Evolutionary conservation across 2,329 filamentous ascomycete genomes (phyloP).

Genomic region (Lachnellula cervina): DNA sequence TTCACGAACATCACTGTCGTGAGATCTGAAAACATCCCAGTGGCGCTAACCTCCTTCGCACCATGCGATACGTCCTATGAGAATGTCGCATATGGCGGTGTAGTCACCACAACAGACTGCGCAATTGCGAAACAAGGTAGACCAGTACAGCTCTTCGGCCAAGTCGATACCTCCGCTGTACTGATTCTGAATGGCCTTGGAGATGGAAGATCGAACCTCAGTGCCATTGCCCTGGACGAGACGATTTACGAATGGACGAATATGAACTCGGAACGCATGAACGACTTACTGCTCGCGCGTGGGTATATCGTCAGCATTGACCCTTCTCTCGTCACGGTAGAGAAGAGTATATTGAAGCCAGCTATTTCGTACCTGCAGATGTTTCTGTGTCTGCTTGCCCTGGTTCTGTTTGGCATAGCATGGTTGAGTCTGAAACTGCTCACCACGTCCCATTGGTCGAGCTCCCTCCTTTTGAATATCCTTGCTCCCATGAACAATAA

Average conservation of each 20-base stretch:
- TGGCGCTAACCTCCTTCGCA: neutral
- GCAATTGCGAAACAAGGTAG: neutral
- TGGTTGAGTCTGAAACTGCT: neutral
- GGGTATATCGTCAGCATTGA: constrained; percentile 1
- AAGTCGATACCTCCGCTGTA: constrained; percentile 2
- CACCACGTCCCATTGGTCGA: constrained; percentile 1
- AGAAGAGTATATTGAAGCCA: neutral
- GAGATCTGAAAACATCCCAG: neutral
- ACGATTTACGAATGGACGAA: neutral
- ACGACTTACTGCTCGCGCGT: neutral
- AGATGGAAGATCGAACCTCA: constrained; percentile 1
- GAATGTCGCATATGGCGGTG: constrained; percentile 3
- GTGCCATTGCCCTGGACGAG: neutral
- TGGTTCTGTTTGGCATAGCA: neutral
- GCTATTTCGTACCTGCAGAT: constrained; percentile 5
- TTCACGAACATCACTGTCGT: constrained; percentile 3
- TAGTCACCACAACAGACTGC: constrained; percentile 1
- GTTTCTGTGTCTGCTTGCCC: neutral
- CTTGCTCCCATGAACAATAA: neutral
- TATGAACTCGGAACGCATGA: neutral
- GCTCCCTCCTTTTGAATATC: constrained; percentile 1
- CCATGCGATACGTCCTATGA: neutral
- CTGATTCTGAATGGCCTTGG: neutral
- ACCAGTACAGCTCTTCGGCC: neutral
- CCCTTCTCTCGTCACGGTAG: constrained; percentile 1